These are phyloP conservation scores for Suillus alpinus DNA, from an alignment of 768 basidiomycete species.

Conservation along the genomic window DNA sequence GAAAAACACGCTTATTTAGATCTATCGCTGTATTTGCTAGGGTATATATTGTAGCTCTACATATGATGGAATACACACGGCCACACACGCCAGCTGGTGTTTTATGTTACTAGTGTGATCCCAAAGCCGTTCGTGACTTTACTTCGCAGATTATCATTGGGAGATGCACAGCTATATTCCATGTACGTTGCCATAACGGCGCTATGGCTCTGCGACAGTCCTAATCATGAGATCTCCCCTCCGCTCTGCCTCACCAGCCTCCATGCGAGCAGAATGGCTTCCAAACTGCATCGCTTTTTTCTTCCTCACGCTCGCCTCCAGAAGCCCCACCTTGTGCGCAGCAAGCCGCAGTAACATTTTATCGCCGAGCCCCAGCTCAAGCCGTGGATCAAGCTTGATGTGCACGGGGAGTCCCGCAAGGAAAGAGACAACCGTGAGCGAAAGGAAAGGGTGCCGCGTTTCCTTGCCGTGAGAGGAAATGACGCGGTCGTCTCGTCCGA, in stretches of 20 bases:
- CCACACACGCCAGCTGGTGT: not conserved
- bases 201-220: not conserved
- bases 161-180: not conserved
- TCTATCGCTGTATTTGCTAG: conserved; percentile 1
- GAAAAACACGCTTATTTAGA: not conserved
- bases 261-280: conserved; percentile 82
- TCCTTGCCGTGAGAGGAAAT: conserved; percentile 92
- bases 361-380: conserved; percentile 80
- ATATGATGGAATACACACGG: not conserved
- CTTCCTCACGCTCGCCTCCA: conserved; percentile 69
- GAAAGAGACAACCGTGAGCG: conserved; percentile 73
- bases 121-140: not conserved
- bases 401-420: conserved; percentile 78
- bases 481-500: conserved; percentile 93
- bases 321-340: conserved; percentile 69
- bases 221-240: conserved; percentile 46
- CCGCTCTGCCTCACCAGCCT: conserved; percentile 47
- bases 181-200: not conserved
- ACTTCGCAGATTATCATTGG: not conserved
- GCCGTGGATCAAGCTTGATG: conserved; percentile 74
- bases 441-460: conserved; percentile 87
- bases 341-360: conserved; percentile 81
- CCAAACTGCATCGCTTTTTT: conserved; percentile 99
- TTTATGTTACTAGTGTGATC: not conserved
- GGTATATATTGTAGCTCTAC: not conserved